Evolutionary conservation across 2,329 filamentous ascomycete genomes (phyloP), one percentile per base, ranked within the genome.

Genomic region (Fusarium luffae): DNA sequence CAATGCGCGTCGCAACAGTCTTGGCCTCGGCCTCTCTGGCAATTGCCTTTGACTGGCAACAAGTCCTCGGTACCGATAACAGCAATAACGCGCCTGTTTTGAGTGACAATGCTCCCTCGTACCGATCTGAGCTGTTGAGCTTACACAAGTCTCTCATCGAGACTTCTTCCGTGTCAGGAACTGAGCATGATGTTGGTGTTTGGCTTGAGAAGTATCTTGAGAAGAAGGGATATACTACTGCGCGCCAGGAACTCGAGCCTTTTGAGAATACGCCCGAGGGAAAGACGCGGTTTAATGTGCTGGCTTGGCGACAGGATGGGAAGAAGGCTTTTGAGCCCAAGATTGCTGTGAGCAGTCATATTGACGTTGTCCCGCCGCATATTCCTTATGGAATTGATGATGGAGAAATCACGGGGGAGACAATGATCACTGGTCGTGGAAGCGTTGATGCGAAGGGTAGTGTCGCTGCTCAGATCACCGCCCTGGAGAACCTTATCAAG

Each of bases 101-200:
- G 6, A 51, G 21, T 27, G 25, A 30, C 37, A 67, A 75, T 54
- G 71, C 76, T 32, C 78, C 79, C 7, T 69, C 76, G 23, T 81
- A 81, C 68, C 84, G 86, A 40, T 71, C 80, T 5, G 77, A 81
- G 41, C 85, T 97, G 1, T 85, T 97, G 44, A 85, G 85, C 19
- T 85, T 97, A 14, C 94, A 97, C 81, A 88, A 90, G 55, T 86
- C 88, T 18, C 88, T 97, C n/a, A 85, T 94, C 30, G 84, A 91
- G 61, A 91, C 91, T 46, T 85, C 91, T 51, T 97, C 93, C 1
- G 86, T 93, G 67, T 89, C 87, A 5, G 88, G 87, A 47, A 85
- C 90, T 66, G 94, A 97, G 78, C 81, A 87, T 43, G 81, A 85
- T 1, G 89, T 94, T 10, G 93, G 90, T 44, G 77, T 86, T 49